Evolutionary conservation across 2,329 filamentous ascomycete genomes (phyloP).

Genomic region (Coniella lustricola): DNA sequence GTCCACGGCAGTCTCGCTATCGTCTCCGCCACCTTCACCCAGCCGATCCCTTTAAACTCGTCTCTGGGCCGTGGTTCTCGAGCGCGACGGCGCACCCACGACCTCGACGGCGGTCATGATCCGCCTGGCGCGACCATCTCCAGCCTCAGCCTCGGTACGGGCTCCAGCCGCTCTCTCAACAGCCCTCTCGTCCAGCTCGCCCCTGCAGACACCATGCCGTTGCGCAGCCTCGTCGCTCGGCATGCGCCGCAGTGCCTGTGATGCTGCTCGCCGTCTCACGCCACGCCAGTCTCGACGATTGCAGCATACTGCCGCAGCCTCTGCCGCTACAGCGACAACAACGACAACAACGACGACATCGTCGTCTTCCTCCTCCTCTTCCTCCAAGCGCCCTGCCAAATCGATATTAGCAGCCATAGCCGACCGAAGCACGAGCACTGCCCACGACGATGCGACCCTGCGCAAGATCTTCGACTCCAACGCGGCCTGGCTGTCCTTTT

Average conservation of each 20-base stretch:
- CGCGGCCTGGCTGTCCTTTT: constrained; percentile 59
- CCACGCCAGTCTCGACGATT: constrained; percentile 4
- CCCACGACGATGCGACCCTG: constrained; percentile 66
- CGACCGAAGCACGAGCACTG: constrained; percentile 26
- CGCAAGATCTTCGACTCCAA: constrained; percentile 80
- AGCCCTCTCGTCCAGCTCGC: not conserved
- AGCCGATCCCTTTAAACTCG: too few species aligned
- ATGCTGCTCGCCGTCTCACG: not conserved
- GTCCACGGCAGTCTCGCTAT: too few species aligned
- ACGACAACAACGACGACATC: not conserved
- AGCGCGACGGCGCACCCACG: not conserved
- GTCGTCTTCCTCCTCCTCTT: constrained; percentile 1
- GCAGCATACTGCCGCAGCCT: constrained; percentile 9
- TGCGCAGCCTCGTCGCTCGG: not conserved
- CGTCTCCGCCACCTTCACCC: too few species aligned
- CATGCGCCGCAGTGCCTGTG: not conserved
- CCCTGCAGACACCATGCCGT: not conserved
- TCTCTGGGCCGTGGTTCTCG: not conserved
- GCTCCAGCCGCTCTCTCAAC: constrained; percentile 28
- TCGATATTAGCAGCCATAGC: constrained; percentile 7
- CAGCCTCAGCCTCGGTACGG: constrained; percentile 33
- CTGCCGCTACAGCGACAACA: not conserved
- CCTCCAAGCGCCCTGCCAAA: not conserved
- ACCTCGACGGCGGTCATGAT: constrained; percentile 26
- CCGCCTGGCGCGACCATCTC: constrained; percentile 30